Evolutionary conservation across 768 basidiomycete species (phyloP), one percentile per base, ranked within the genome.

Genomic region (Xerocomellus chrysenteron): DNA sequence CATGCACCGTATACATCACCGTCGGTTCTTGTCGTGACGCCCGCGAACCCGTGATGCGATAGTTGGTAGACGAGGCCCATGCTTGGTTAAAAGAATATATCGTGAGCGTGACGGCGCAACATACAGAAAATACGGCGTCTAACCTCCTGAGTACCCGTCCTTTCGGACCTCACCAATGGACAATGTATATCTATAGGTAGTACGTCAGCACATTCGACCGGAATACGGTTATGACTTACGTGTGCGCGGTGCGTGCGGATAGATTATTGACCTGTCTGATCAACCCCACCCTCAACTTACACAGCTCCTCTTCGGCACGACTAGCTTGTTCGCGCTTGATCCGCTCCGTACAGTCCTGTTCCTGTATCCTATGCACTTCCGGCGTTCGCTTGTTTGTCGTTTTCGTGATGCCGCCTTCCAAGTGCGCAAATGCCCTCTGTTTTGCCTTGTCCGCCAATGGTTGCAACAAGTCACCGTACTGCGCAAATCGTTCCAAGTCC

Each of bases 1-100:
- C 1, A 47, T 69, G 64, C 0, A 69, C 56, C 2, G 71, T 71
- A 32, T 64, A 63, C 2, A 59, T 40, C 0, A 26, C 47, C 54
- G 50, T 46, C 16, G 69, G 61, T 6, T 63, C 62, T 48, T 64
- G 55, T 43, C 52, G 53, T 2, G 61, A 56, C 14, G 50, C 26
- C 21, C 65, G 41, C 16, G 14, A 33, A 24, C 56, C 58, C 7
- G 30, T 44, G 2, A 64, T 45, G 5, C 4, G 51, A 51, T 48
- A 65, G 6, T 51, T 40, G 1, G 44, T 54, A 3, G 45, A n/a
- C 1, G 16, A 17, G 37, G 37, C 14, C 40, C 16, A n/a, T 39
- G 4, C 37, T 39, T 39, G 16, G 1, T 39, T 13, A 35, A 39
- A 17, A n/a, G 7, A 21, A 10, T 3, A 47, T 14, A 30, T 6